These are phyloP conservation scores for Coniochaeta sp. DNA, from an alignment of 2,329 filamentous ascomycete species.

Conservation along the genomic window DNA sequence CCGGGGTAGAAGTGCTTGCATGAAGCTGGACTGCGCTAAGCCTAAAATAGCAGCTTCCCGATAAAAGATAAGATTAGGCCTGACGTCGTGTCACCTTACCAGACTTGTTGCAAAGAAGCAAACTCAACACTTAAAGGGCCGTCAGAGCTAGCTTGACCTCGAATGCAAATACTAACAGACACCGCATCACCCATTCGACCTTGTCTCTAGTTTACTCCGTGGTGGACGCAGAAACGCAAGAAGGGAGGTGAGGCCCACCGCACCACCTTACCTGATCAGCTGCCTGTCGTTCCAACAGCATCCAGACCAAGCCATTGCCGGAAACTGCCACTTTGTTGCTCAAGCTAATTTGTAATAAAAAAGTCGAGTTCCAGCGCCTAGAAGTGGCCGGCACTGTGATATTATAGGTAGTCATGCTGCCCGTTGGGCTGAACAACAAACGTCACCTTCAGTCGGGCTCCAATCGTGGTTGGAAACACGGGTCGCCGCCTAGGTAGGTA, in stretches of 20 bases:
- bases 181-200: too few species aligned
- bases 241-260: neutral
- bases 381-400: too few species aligned
- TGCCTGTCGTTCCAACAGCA: neutral
- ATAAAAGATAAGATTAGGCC: neutral
- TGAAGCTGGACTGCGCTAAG: neutral
- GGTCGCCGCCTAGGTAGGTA: neutral
- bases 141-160: neutral
- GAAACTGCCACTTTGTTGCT: neutral
- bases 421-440: too few species aligned
- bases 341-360: neutral
- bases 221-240: neutral
- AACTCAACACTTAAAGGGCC: neutral
- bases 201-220: neutral
- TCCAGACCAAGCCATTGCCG: neutral
- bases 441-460: too few species aligned
- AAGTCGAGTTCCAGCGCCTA: neutral
- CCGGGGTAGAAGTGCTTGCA: conserved; percentile 1
- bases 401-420: too few species aligned
- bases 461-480: too few species aligned
- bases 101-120: neutral
- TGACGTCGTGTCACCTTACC: neutral
- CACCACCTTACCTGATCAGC: neutral
- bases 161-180: too few species aligned
- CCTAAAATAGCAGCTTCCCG: neutral